A percentile compares a stretch with the other conserved stretches of the same genome.
Conservation (phyloP, 2,329 filamentous ascomycete species). For the Magnaporthales sp. region DNA sequence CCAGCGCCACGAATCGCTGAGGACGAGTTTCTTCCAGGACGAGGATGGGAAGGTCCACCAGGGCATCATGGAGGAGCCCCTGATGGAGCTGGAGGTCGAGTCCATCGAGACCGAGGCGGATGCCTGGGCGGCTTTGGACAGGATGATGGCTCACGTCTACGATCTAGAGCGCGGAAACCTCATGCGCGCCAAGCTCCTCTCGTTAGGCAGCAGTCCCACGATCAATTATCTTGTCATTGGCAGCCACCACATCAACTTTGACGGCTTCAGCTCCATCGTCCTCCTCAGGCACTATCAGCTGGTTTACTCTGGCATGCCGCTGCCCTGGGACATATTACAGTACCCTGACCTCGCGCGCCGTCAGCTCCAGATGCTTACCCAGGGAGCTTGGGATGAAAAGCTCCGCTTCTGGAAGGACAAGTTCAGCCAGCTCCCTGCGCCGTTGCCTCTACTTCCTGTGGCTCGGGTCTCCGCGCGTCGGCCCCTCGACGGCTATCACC, state of each 20-base stretch:
- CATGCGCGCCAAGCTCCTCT: constrained; percentile 24
- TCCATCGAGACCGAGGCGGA: constrained; percentile 11
- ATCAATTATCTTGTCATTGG: constrained; percentile 31
- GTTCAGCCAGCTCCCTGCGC: constrained; percentile 15
- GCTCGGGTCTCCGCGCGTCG: constrained; percentile 8
- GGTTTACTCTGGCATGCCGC: constrained; percentile 23
- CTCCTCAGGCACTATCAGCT: constrained; percentile 33
- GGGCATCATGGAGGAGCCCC: constrained; percentile 6
- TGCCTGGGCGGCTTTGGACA: constrained; percentile 21
- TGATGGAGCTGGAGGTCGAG: constrained; percentile 10
- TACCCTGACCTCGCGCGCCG: constrained; percentile 24
- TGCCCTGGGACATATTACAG: constrained; percentile 17
- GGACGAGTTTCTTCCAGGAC: constrained; percentile 21
- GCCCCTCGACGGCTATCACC: neutral
- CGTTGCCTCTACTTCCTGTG: constrained; percentile 25
- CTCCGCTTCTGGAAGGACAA: constrained; percentile 24
- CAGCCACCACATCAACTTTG: constrained; percentile 41
- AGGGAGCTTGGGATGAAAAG: constrained; percentile 14
- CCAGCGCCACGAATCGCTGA: constrained; percentile 22
- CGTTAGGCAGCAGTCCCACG: constrained; percentile 15
- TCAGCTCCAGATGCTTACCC: constrained; percentile 14
- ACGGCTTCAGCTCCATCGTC: constrained; percentile 33
- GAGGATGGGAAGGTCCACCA: constrained; percentile 10
- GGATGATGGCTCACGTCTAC: constrained; percentile 21
- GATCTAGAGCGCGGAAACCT: constrained; percentile 27